Percentiles rank a stretch among this genome's conserved stretches.
These are phyloP conservation scores for Dipodascus geniculatus DNA, from an alignment of 805 yeast species.

Conservation along the genomic window DNA sequence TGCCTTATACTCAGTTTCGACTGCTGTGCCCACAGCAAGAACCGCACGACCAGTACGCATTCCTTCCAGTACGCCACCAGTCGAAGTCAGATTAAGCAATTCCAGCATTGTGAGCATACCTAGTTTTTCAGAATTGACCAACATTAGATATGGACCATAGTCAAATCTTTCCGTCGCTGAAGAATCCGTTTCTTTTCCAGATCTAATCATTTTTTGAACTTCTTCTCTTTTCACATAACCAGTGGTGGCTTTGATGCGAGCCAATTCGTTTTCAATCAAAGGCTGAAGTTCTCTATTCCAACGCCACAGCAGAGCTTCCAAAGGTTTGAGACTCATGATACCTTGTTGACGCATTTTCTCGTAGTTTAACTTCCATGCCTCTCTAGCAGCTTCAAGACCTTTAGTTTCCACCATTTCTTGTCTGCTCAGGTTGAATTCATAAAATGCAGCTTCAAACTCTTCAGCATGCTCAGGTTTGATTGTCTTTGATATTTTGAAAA, in stretches of 20 bases:
- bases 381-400: conserved; percentile 76
- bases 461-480: conserved; percentile 35
- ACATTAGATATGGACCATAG: conserved; percentile 66
- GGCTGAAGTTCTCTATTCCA: conserved; percentile 77
- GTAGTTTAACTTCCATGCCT: conserved; percentile 77
- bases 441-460: conserved; percentile 54
- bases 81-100: conserved; percentile 56
- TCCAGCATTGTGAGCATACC: conserved; percentile 80
- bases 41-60: conserved; percentile 78
- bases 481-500: conserved; percentile 51
- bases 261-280: conserved; percentile 52
- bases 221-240: conserved; percentile 13
- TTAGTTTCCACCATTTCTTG: conserved; percentile 66
- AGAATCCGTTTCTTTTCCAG: conserved; percentile 8
- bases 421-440: conserved; percentile 59
- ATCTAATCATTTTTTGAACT: conserved; percentile 14
- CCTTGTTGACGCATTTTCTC: conserved; percentile 38
- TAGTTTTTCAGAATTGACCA: conserved; percentile 70
- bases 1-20: conserved; percentile 63
- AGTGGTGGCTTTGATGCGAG: conserved; percentile 37
- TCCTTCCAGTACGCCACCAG: conserved; percentile 66
- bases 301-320: conserved; percentile 67
- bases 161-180: conserved; percentile 21
- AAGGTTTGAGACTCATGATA: conserved; percentile 36
- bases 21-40: conserved; percentile 66